A percentile compares a stretch with the other conserved stretches of the same genome.
phyloP scores from a whole-genome alignment of 1,284 basidiomycete genomes.

The Violaceomyces palustris region DNA sequence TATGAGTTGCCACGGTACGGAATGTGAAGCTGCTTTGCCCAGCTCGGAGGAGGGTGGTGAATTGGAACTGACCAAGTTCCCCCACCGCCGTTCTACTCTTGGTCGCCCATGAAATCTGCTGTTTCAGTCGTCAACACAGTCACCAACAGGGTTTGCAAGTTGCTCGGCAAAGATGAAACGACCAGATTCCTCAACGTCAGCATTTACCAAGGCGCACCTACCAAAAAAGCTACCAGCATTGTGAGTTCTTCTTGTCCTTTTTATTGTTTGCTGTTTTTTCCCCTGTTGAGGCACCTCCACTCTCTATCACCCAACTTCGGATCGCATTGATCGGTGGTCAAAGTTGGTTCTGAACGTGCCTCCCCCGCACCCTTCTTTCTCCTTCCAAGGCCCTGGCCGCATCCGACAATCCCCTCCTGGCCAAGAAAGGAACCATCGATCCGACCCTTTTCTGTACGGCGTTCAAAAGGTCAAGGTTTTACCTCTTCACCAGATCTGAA shows the following conservation, averaged over 20 bases:
- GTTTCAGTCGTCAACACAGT: slow-evolving; percentile 80
- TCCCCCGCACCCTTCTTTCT: no score
- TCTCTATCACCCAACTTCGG: no score
- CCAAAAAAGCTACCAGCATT: slow-evolving; percentile 77
- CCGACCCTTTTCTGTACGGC: slow-evolving; percentile 90
- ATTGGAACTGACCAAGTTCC: no score
- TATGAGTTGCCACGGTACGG: no score
- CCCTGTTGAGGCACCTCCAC: no score
- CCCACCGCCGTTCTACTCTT: no score
- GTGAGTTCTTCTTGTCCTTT: slow-evolving; percentile 57
- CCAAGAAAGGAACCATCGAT: slow-evolving; percentile 65
- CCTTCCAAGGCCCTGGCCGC: slow-evolving; percentile 75
- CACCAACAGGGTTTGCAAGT: slow-evolving; percentile 82
- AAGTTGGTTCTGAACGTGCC: no score
- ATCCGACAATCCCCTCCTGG: slow-evolving; percentile 87
- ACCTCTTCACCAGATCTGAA: slow-evolving; percentile 86
- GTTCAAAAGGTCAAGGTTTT: slow-evolving; percentile 90
- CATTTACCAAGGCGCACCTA: slow-evolving; percentile 86
- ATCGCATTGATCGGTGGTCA: no score
- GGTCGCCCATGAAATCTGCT: no score
- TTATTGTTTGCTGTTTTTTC: not conserved
- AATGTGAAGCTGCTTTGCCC: not conserved
- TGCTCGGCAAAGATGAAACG: slow-evolving; percentile 91
- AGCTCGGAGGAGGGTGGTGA: not conserved
- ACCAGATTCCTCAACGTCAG: slow-evolving; percentile 82